These are phyloP conservation scores for Penstemon newberryi DNA, from an alignment of 257 asterid species.

Conservation along the genomic window DNA sequence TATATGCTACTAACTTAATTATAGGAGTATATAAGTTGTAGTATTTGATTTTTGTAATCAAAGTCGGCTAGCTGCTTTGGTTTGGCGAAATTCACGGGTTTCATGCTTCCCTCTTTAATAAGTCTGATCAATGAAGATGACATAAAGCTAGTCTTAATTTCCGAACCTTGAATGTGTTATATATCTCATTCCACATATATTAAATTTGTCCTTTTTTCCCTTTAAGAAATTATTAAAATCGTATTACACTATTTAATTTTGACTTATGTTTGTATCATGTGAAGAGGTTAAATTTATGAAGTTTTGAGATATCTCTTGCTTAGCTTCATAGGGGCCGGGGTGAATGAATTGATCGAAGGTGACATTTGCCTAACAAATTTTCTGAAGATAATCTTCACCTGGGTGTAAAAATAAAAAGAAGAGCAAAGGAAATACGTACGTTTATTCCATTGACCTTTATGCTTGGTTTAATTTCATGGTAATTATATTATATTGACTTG, in stretches of 20 bases:
- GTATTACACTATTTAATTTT: no score
- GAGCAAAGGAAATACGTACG: slow-evolving; percentile 39
- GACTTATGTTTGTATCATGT: no score
- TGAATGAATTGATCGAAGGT: slow-evolving; percentile 24
- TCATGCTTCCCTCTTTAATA: slow-evolving; percentile 33
- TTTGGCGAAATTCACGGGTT: slow-evolving; percentile 54
- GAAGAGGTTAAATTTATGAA: neutral
- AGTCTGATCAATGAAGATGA: slow-evolving; percentile 12
- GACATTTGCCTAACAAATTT: slow-evolving; percentile 43
- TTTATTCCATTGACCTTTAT: slow-evolving; percentile 46
- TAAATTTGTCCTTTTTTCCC: neutral
- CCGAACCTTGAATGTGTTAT: neutral
- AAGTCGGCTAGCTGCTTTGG: slow-evolving; percentile 35
- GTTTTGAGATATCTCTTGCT: slow-evolving; percentile 10
- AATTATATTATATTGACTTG: slow-evolving; percentile 19
- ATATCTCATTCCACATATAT: neutral
- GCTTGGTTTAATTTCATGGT: slow-evolving; percentile 32
- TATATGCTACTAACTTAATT: neutral
- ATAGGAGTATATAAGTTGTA: no score
- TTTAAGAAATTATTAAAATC: neutral
- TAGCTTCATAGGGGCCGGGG: neutral
- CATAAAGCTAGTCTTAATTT: slow-evolving; percentile 20
- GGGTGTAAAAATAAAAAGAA: slow-evolving; percentile 15
- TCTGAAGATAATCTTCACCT: slow-evolving; percentile 10
- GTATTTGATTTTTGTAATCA: slow-evolving; percentile 32